Percentiles rank a stretch among this genome's conserved stretches.
These are phyloP conservation scores for Monosiga brevicollis DNA, from an alignment of 78 protist genomes.

Conservation along the genomic window DNA sequence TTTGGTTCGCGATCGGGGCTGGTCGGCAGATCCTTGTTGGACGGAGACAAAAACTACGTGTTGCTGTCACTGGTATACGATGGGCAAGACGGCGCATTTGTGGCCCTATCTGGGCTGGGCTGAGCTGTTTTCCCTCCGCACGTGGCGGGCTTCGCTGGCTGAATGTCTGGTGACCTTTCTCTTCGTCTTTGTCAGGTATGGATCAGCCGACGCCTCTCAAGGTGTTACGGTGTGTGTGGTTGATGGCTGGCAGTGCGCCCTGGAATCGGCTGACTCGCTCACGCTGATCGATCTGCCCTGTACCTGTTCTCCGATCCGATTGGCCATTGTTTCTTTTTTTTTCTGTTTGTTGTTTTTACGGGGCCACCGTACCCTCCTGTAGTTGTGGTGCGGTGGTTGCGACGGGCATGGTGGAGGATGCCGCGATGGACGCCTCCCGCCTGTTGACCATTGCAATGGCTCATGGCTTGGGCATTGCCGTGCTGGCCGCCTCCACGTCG, in stretches of 20 bases:
- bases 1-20: too few species aligned
- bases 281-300: too few species aligned
- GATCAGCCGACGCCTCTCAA: neutral
- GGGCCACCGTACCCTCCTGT: neutral
- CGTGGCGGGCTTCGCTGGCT: too few species aligned
- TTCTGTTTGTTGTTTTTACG: neutral
- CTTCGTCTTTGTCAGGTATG: neutral
- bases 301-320: neutral
- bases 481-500: constrained; percentile 13
- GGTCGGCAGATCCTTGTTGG: too few species aligned
- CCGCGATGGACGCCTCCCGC: neutral
- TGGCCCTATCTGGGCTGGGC: too few species aligned
- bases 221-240: neutral
- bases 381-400: neutral
- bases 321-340: neutral
- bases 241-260: too few species aligned
- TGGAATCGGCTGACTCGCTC: too few species aligned
- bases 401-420: neutral
- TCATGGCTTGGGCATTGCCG: constrained; percentile 16
- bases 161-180: neutral
- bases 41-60: too few species aligned
- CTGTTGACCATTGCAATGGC: constrained; percentile 7
- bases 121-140: too few species aligned
- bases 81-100: too few species aligned
- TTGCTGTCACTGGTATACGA: too few species aligned